Percentiles rank a stretch among this genome's conserved stretches.
phyloP scores from a whole-genome alignment of 306 rosid genomes.

The Spatholobus suberectus region DNA sequence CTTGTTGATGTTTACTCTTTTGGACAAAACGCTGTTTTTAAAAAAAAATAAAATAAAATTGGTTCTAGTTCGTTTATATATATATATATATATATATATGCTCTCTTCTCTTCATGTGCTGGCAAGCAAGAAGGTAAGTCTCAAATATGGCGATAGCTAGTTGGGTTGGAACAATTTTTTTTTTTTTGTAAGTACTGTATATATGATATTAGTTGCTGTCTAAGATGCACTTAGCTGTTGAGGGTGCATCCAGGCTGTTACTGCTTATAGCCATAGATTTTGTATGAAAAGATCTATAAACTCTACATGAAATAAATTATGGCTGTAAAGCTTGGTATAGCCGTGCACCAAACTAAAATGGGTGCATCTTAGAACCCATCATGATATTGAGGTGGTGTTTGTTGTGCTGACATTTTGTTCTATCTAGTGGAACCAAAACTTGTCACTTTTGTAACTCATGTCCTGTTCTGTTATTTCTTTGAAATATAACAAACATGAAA shows the following conservation, averaged over 20 bases:
- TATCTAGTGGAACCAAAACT: neutral
- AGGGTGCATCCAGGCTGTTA: neutral
- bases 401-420: neutral
- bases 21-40: neutral
- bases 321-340: neutral
- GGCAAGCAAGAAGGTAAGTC: neutral
- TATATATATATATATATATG: neutral
- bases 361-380: neutral
- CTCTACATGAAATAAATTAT: neutral
- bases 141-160: neutral
- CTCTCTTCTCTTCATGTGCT: neutral
- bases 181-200: constrained; percentile 1
- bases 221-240: neutral
- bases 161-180: neutral
- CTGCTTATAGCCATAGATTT: neutral
- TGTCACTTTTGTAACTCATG: neutral
- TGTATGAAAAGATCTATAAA: neutral
- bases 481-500: neutral
- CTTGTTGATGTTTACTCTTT: constrained; percentile 24
- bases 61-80: neutral
- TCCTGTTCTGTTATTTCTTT: neutral
- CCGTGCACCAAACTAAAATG: neutral
- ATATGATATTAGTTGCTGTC: neutral
- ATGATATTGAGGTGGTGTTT: neutral
- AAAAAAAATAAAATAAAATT: too few relatives aligned